Base-by-base conservation (phyloP, 2,329 filamentous ascomycete genomes). In the Colletotrichum coccodes region DNA sequence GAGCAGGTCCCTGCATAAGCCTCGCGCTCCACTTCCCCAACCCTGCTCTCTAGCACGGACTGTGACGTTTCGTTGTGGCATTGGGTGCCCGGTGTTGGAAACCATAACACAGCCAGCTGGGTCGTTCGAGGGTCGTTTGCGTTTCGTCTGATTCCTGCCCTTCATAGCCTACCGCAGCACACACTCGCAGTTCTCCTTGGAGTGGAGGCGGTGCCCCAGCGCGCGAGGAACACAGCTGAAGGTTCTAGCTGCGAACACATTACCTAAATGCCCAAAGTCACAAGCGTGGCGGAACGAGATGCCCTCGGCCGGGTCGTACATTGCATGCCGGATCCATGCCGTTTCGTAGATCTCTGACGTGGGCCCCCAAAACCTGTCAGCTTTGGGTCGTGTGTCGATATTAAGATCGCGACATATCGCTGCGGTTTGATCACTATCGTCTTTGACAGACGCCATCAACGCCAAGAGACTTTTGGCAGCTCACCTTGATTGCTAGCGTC, bases 281-380 rank as follows among this genome's bases (percentile, higher is more conserved):
- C 47, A 56, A 36, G 65, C 54, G 49, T 16, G 38, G 38, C 30
- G 32, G 49, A 50, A 34, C 42, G 23, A 7, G 21, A 30, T 4
- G n/a, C 12, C 65, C 61, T 68, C 65, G 61, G 61, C 34, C 42
- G 49, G 47, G 4, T 23, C 9, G 3, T 21, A n/a, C 32, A 7
- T 36, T 60, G 26, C 34, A 60, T 36, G 61, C 40, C 21, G 11
- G 23, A 50, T 49, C 65, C 65, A 65, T 65, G 54, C 54, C 56
- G 61, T 65, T 66, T 69, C 56, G 61, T 42, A 53, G 54, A 69
- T 69, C 61, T 56, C 54, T 46, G 30, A 65, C 66, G 56, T 40
- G 6, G 38, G 32, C 49, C 3, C 32, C 42, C n/a, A n/a, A n/a
- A n/a, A 49, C 21, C 18, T n/a, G n/a, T 16, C 47, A 18, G 36